A percentile compares a stretch with the other conserved stretches of the same genome.
Conservation (phyloP, 257 asterid genomes). For the Capsicum baccatum region DNA sequence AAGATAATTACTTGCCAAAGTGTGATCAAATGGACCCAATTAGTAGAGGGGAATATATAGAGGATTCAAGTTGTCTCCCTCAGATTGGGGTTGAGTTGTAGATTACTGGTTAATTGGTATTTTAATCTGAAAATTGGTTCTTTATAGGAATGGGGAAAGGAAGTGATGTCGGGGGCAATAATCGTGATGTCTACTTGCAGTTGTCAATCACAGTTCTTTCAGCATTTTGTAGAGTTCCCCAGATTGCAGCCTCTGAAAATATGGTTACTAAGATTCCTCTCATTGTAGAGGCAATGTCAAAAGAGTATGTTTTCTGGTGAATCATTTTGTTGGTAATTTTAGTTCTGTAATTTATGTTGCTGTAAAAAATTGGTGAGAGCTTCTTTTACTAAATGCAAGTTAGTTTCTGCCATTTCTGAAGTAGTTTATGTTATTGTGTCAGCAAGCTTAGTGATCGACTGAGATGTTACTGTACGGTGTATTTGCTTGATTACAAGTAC, state of each 20-base stretch:
- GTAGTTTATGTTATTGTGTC: not conserved
- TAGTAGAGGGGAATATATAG: not conserved
- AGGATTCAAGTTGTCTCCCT: not conserved
- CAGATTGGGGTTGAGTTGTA: not conserved
- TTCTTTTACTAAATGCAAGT: conserved; percentile 12
- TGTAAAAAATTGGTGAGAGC: not conserved
- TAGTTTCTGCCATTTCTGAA: not conserved
- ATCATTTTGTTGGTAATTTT: conserved; percentile 1
- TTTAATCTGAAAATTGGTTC: conserved; percentile 9
- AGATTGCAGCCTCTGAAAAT: conserved; percentile 70
- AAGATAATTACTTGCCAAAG: not conserved
- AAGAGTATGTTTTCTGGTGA: conserved; percentile 47
- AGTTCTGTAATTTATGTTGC: not conserved
- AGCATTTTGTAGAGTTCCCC: conserved; percentile 68
- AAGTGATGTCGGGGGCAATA: conserved; percentile 38
- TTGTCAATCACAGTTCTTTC: conserved; percentile 74
- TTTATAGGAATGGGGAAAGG: conserved; percentile 61
- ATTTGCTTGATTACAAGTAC: not conserved
- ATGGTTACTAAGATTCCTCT: conserved; percentile 65
- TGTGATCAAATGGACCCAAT: not conserved
- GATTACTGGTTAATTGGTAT: not conserved
- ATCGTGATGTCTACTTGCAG: conserved; percentile 73
- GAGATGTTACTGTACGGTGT: conserved; percentile 9
- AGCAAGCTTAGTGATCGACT: not conserved
- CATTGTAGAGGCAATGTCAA: conserved; percentile 55